Evolutionary conservation across 2,329 filamentous ascomycete species (phyloP).

Genomic region (Acrodontium crateriforme): DNA sequence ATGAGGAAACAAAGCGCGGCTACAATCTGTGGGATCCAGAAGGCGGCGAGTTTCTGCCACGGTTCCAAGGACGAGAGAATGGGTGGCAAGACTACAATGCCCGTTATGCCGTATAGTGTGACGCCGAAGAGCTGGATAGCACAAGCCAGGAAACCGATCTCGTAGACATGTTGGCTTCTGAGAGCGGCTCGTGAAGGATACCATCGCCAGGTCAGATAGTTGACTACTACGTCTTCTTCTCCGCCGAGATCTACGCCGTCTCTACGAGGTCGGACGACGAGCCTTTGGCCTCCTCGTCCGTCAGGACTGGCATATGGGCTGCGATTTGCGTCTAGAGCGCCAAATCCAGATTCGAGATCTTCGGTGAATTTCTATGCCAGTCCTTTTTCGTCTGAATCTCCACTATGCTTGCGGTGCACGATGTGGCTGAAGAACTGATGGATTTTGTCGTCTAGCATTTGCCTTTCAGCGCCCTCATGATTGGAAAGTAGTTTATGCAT

Average conservation of each 20-base stretch:
- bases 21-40: slow-evolving; percentile 18
- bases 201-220: slow-evolving; percentile 11
- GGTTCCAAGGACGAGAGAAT: slow-evolving; percentile 11
- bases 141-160: slow-evolving; percentile 19
- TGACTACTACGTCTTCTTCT: slow-evolving; percentile 5
- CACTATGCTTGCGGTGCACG: slow-evolving; percentile 5
- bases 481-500: slow-evolving; percentile 15
- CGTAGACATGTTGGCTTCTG: slow-evolving; percentile 14
- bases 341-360: slow-evolving; percentile 9
- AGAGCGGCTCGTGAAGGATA: slow-evolving; percentile 15
- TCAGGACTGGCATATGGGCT: too few species aligned
- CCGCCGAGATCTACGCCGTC: slow-evolving; percentile 9
- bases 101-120: slow-evolving; percentile 14
- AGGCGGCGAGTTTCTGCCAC: slow-evolving; percentile 12
- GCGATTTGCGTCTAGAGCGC: too few species aligned
- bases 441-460: slow-evolving; percentile 17
- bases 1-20: slow-evolving; percentile 16
- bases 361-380: too few species aligned
- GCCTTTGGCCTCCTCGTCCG: too few species aligned
- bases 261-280: too few species aligned
- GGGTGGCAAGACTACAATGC: slow-evolving; percentile 15
- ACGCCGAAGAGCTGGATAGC: slow-evolving; percentile 18
- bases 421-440: slow-evolving; percentile 10
- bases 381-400: slow-evolving; percentile 4
- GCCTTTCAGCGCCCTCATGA: slow-evolving; percentile 13